Conservation (phyloP, 768 basidiomycete species). For the Daedalea quercina region DNA sequence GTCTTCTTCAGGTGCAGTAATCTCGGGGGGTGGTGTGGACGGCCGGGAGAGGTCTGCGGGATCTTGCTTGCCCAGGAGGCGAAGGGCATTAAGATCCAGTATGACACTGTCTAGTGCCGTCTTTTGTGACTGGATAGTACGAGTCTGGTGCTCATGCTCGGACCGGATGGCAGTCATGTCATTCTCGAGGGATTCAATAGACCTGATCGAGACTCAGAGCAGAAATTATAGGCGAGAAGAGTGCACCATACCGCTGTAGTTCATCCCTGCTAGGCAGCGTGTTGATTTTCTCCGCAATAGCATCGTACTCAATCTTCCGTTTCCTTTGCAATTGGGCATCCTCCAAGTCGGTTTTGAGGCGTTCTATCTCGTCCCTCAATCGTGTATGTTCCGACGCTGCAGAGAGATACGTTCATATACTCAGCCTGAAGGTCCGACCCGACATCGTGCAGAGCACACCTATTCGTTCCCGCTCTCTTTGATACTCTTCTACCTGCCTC, state of each 20-base stretch:
- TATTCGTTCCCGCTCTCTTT: conserved; percentile 62
- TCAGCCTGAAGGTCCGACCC: conserved; percentile 1
- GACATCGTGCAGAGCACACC: conserved; percentile 38
- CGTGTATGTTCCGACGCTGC: conserved; percentile 67
- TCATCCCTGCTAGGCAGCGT: conserved; percentile 71
- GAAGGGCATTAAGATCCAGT: conserved; percentile 50
- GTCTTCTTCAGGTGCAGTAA: conserved; percentile 18
- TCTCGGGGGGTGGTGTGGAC: conserved; percentile 45
- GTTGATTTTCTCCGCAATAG: conserved; percentile 77
- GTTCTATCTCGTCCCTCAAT: conserved; percentile 64
- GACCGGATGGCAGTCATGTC: conserved; percentile 70
- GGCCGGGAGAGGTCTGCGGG: conserved; percentile 36
- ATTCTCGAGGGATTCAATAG: conserved; percentile 63
- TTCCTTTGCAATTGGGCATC: conserved; percentile 70
- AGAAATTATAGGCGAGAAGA: too few species aligned
- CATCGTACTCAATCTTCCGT: conserved; percentile 84
- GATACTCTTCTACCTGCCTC: conserved; percentile 80
- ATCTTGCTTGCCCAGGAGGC: conserved; percentile 62
- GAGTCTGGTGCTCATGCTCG: conserved; percentile 70
- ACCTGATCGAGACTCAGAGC: too few species aligned
- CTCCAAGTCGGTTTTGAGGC: conserved; percentile 69
- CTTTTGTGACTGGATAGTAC: conserved; percentile 62
- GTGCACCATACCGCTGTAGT: conserved; percentile 67
- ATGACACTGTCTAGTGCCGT: conserved; percentile 61
- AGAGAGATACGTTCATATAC: conserved; percentile 6